Percentiles rank a stretch among this genome's conserved stretches.
Evolutionary conservation across 78 protist genomes (phyloP).

Genomic region (Cavenderia fasciculata): DNA sequence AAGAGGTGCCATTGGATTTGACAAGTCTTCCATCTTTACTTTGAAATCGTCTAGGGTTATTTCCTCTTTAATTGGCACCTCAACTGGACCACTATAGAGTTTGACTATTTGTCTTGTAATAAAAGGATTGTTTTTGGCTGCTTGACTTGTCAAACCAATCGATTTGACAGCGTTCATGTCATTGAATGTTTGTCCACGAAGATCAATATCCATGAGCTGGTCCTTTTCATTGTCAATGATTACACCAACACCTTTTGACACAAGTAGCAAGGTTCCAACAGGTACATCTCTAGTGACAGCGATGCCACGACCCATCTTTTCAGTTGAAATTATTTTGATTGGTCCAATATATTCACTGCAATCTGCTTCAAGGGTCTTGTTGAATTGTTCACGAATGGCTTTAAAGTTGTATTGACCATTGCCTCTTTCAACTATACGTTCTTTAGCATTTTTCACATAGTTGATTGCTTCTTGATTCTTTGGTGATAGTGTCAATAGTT

Average conservation of each 20-base stretch:
- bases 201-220: no score
- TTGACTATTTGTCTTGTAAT: background rate
- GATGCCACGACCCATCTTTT: slow-evolving; percentile 17
- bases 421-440: background rate
- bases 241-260: slow-evolving; percentile 14
- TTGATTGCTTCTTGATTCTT: background rate
- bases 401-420: slow-evolving; percentile 4
- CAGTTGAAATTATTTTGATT: background rate
- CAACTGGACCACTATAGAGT: background rate
- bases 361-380: background rate
- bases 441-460: background rate
- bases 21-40: no score
- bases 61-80: background rate
- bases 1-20: no score
- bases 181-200: background rate
- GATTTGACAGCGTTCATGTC: background rate
- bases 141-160: no score
- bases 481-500: background rate
- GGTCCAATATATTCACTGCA: slow-evolving; percentile 49
- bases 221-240: no score
- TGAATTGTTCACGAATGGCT: background rate
- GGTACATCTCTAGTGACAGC: slow-evolving; percentile 7
- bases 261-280: slow-evolving; percentile 4
- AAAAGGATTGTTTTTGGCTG: background rate
- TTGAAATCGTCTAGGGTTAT: background rate